Evolutionary conservation across 805 yeast species (phyloP), one percentile per base, ranked within the genome.

Genomic region (Cyberlindnera petersonii): DNA sequence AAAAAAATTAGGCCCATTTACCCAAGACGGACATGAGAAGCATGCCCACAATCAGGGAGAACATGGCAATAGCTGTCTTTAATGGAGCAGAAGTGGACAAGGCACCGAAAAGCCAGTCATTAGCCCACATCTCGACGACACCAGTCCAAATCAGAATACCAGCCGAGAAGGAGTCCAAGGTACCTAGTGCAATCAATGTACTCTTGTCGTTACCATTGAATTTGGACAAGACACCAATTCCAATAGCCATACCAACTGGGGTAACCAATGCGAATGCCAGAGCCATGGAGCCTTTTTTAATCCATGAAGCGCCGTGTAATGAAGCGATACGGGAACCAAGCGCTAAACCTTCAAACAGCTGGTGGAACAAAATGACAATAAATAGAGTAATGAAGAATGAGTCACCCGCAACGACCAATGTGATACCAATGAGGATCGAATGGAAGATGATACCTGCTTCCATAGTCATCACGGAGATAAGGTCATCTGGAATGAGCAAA

Each of bases 361-460:
- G 95, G 58, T 86, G 87, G 67, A 75, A 77, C 4, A 78, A 72
- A 37, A 72, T 52, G 20, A 72, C 94, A 43, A 81, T 70, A 58
- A 80, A 83, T 33, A 85, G 65, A 3, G 83, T 72, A 43, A 68
- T 71, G 55, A 84, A 85, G 56, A 79, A 87, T 3, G 52, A 46
- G 7, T 75, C 81, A 26, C 86, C 91, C 5, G 91, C 69, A 16
- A 82, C 82, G 2, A 89, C 83, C 35, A 85, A 65, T 0, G 91
- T 71, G 37, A 86, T 66, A 24, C 95, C 95, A 36, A 86, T 75
- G 52, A 86, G 80, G 2, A 85, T 74, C 4, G 94, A 84, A 60
- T 85, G 94, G 67, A 85, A 82, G 14, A 86, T 61, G 29, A 86
- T 72, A 49, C 94, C 95, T 44, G 79, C 75, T 58, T 85, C 95